Evolutionary conservation across 2,329 filamentous ascomycete species (phyloP).

Genomic region (Aspergillus tamarii): DNA sequence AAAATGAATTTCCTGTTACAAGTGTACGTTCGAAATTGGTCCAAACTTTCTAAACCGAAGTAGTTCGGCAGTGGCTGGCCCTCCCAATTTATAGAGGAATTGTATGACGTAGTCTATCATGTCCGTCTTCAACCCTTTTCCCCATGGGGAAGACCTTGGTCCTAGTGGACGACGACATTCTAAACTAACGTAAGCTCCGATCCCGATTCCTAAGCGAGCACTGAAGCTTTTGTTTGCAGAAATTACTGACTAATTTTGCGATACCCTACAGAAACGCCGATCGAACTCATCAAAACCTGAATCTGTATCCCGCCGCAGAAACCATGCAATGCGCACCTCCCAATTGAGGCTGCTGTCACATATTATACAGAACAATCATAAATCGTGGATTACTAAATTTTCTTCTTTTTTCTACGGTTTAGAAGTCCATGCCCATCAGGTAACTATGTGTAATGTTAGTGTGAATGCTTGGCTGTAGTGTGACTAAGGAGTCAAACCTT

Average conservation of each 20-base stretch:
- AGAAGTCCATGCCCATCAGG: constrained; percentile 78
- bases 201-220: no score
- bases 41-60: neutral
- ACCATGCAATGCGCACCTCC: constrained; percentile 4
- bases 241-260: neutral
- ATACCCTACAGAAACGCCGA: neutral
- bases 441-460: constrained; percentile 49
- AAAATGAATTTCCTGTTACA: neutral
- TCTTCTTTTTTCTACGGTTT: constrained; percentile 13
- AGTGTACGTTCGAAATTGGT: neutral
- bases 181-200: neutral
- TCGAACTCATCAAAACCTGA: neutral
- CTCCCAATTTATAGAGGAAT: neutral
- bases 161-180: neutral
- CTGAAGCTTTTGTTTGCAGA: neutral
- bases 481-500: constrained; percentile 62
- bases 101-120: constrained; percentile 17
- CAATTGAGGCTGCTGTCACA: constrained; percentile 10
- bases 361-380: constrained; percentile 32
- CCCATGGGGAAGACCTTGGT: constrained; percentile 8
- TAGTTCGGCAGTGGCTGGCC: neutral
- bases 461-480: constrained; percentile 7
- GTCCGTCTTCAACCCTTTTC: neutral
- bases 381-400: constrained; percentile 27
- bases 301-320: neutral